phyloP scores from a whole-genome alignment of 139 green algal species.

The Nannochloris sp. region DNA sequence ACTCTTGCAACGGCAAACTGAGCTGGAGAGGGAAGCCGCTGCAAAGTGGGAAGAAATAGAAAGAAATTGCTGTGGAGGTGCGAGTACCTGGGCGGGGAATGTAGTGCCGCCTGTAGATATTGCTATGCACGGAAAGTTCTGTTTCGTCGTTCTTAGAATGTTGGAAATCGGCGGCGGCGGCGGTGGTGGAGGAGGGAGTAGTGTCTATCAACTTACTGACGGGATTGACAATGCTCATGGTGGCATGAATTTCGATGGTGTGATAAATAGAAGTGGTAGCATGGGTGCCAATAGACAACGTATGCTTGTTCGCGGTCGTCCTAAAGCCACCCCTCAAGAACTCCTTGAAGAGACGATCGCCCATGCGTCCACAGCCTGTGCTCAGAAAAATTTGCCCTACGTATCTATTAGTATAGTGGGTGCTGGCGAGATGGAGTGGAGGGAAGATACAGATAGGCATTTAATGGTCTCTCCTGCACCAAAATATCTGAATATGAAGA shows the following conservation, averaged over 20 bases:
- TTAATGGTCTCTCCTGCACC: conserved; percentile 4
- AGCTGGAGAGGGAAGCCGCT: conserved; percentile 38
- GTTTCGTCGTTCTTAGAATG: conserved; percentile 15
- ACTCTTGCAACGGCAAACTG: conserved; percentile 54
- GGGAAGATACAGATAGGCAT: conserved; percentile 21
- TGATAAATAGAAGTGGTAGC: neutral
- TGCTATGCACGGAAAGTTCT: conserved; percentile 17
- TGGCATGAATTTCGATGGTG: too few species aligned
- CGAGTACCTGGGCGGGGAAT: conserved; percentile 9
- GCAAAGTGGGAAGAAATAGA: conserved; percentile 7
- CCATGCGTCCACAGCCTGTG: neutral
- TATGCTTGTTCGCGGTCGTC: conserved; percentile 2
- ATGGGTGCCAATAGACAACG: neutral
- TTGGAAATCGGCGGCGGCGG: neutral
- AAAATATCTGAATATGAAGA: neutral
- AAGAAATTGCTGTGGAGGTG: neutral
- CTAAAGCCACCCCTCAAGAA: neutral
- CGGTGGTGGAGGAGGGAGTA: neutral
- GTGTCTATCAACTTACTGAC: too few species aligned
- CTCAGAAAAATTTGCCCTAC: neutral
- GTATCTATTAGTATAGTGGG: conserved; percentile 5
- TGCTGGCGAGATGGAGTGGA: conserved; percentile 19
- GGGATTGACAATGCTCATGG: too few species aligned
- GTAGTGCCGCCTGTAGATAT: neutral
- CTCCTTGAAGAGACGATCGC: neutral